Base-by-base conservation (phyloP, 1,139 yeast species). In the Magnusiomyces magnusii region DNA sequence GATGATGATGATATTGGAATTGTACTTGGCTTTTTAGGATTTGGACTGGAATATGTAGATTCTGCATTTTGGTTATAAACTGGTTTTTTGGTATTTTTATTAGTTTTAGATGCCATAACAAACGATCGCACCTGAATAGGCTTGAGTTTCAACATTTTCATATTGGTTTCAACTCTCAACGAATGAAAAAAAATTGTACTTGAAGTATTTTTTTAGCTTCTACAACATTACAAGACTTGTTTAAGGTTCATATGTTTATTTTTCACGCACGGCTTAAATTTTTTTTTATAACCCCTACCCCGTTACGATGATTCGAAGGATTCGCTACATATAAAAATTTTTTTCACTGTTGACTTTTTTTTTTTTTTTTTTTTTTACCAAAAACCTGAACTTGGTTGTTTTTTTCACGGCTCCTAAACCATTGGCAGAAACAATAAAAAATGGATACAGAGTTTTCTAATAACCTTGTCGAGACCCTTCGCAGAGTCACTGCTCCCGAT, bases 381-480 rank as follows among this genome's bases (percentile, higher is more conserved):
- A 15, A 28, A 10, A 56, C 36, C 51, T 17, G 15, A 24, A 28
- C 24, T 41, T 39, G 28, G 27, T 53, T 42, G 51, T 42, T 34
- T 17, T 47, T 47, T 21, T 28, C 13, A 47, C 36, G 47, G 44
- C 13, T 62, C 36, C 13, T 31, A 7, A 31, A 31, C 13, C 13
- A 31, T n/a, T n/a, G n/a, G n/a, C n/a, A n/a, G n/a, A 13, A 31
- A 31, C 13, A 7, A 68, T 36, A 62, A 66, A 69, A 62, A 57
- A 82, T 87, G 95, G 93, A 87, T 75, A 82, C 79, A 67, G 85
- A 85, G 69, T 87, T 81, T 72, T 76, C 86, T 68, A 73, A 82
- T 65, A 80, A 85, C 56, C 80, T 92, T 73, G 96, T 88, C 76
- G 86, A 81, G 67, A 87, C 95, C 63, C 82, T 92, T 71, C 80